phyloP scores from a whole-genome alignment of 805 yeast genomes.

The Tetrapisispora phaffii region DNA sequence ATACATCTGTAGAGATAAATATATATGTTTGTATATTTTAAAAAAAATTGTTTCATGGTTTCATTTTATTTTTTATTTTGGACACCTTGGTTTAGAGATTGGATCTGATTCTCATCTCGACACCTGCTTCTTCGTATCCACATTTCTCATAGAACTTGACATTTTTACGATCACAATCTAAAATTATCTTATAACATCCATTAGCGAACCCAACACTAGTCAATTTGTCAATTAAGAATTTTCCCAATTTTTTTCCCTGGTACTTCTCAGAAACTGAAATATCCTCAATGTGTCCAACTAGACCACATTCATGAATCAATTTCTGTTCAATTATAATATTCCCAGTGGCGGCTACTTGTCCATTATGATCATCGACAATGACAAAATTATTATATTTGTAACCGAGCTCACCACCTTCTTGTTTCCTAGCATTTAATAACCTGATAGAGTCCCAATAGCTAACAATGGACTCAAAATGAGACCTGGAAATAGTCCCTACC shows the following conservation, averaged over 20 bases:
- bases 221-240: slow-evolving; percentile 50
- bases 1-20: background rate
- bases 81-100: background rate
- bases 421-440: slow-evolving; percentile 6
- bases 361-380: slow-evolving; percentile 39
- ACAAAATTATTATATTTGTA: slow-evolving; percentile 62
- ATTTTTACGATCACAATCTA: slow-evolving; percentile 81
- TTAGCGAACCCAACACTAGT: slow-evolving; percentile 44
- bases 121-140: slow-evolving; percentile 57
- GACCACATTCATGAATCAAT: slow-evolving; percentile 72
- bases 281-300: slow-evolving; percentile 91
- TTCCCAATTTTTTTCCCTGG: slow-evolving; percentile 81
- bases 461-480: slow-evolving; percentile 42
- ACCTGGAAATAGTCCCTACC: slow-evolving; percentile 59
- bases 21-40: background rate
- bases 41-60: too few relatives aligned
- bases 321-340: slow-evolving; percentile 71
- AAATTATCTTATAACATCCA: slow-evolving; percentile 81
- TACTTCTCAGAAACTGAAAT: slow-evolving; percentile 66
- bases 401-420: slow-evolving; percentile 9
- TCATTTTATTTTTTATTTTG: too few relatives aligned
- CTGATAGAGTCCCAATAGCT: slow-evolving; percentile 45
- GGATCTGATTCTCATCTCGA: slow-evolving; percentile 46
- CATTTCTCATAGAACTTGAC: slow-evolving; percentile 84
- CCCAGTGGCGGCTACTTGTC: slow-evolving; percentile 71